Base-by-base conservation (phyloP, 768 basidiomycete species). In the Phylloporus arenicola region DNA sequence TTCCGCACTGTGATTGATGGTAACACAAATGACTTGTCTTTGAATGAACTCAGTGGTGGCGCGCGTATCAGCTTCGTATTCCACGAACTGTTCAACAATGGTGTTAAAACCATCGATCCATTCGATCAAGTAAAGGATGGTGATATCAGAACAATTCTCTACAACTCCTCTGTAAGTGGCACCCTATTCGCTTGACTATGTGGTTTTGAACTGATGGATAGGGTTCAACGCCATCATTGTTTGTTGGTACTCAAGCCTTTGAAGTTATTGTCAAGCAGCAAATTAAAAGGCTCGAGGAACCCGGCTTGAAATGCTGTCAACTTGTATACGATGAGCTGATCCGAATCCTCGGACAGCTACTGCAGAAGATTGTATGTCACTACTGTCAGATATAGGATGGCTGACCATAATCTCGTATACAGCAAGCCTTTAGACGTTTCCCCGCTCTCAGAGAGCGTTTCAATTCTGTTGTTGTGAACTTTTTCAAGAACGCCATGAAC, bases 231-330 rank as follows among this genome's bases (percentile, higher is more conserved):
- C 96, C 96, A 19, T 84, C 94, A 0, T 76, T 99, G 6, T 98
- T 99, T 65, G 94, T 99, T 44, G 93, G 95, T 17, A 95, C 96
- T 0, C 84, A 89, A 51, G 96, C 95, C 7, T 99, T 99, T 61
- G 96, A 99, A 62, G 91, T 94, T 53, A 98, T 99, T 59, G 92
- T 98, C 59, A 99, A 98, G 75, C 92, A 98, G 67, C 96, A 99
- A 71, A 99, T 99, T 70, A 88, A 93, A 70, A 82, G 96, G 37
- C 72, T 99, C 47, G 96, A 98, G 65, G 96, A 98, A 7, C 96
- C 96, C 12, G 76, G 81, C 56, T 70, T 97, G 58, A 94, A 94
- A 65, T 98, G 96, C 62, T 95, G 92, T 63, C 86, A 93, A 56
- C 76, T 98, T 52, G 90, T 99, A 4, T 98, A 97, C 57, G 96